Base-by-base conservation (phyloP, 2,329 filamentous ascomycete species). In the Alternaria brassicicola region DNA sequence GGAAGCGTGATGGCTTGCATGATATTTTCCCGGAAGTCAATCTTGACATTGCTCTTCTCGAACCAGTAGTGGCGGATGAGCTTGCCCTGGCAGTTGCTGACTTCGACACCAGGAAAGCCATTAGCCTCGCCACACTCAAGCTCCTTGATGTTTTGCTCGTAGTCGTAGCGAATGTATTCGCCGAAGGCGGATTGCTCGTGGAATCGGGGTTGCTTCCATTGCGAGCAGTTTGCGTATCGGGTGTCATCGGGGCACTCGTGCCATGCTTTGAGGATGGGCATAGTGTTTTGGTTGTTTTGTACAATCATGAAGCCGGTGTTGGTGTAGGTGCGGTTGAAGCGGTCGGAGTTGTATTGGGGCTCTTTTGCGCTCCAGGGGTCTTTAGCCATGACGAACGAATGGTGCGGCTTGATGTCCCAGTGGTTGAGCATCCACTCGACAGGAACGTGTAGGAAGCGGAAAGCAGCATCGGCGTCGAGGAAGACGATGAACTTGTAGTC, bases 301-400 rank as follows among this genome's bases (percentile, higher is more conserved):
- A 82, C 79, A 36, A 85, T 73, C 69, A 85, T 83, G 75, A 85
- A 84, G 17, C 83, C 83, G 1, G 83, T 83, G 74, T 85, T 85
- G 65, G 76, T 76, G 79, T 82, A 63, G 75, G 74, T 74, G 47
- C 72, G 72, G 59, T 79, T 78, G 59, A 77, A 74, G 49, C 73
- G 72, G 62, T 83, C 81, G 10, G 73, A 76, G 69, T 82, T 81
- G 59, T 61, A 70, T 25, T 75, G 65, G 13, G 69, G 69, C 42
- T 76, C 61, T n/a, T 65, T 63, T 0, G 65, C 55, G 23, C 66
- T 66, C 72, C 74, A 74, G 3, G 81, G 80, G 41, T 83, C 81
- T 45, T 78, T 71, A 5, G 81, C 78, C 75, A 82, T 79, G 30
- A 81, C 78, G 50, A 83, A 66, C 8, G 80, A 74, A 9, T 80